Evolutionary conservation across 306 rosid species (phyloP).

Genomic region (Chamaecrista fasciculata): DNA sequence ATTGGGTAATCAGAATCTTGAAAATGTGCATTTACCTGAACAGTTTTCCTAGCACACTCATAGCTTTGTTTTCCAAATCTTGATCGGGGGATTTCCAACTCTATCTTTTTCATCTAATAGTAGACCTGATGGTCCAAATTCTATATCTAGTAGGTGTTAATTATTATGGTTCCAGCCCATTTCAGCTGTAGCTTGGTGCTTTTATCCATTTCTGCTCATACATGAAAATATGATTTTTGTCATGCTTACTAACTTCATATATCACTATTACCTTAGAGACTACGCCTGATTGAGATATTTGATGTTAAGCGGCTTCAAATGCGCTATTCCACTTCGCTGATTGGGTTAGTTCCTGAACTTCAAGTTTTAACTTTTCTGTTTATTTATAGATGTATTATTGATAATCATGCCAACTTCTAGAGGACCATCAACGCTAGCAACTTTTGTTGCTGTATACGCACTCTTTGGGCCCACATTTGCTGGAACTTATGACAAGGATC

Average conservation of each 20-base stretch:
- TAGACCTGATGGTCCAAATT: not conserved
- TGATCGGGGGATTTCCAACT: not conserved
- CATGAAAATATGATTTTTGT: constrained; percentile 1
- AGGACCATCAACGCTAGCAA: constrained; percentile 84
- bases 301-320: constrained; percentile 95
- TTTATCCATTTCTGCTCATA: constrained; percentile 16
- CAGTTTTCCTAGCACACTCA: not conserved
- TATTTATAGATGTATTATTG: constrained; percentile 3
- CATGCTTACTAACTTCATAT: constrained; percentile 20
- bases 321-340: constrained; percentile 86
- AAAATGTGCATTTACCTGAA: not conserved
- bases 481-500: constrained; percentile 77
- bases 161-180: not conserved
- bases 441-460: constrained; percentile 94
- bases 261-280: constrained; percentile 52
- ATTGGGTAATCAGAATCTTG: not conserved
- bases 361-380: constrained; percentile 5
- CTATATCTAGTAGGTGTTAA: not conserved
- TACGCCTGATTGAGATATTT: constrained; percentile 93
- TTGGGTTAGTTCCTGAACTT: constrained; percentile 64
- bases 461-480: constrained; percentile 97
- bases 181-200: constrained; percentile 1
- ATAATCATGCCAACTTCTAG: constrained; percentile 41
- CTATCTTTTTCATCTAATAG: not conserved
- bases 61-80: not conserved